These are phyloP conservation scores for Herpetospermum pedunculosum DNA, from an alignment of 306 rosid species.

Conservation along the genomic window DNA sequence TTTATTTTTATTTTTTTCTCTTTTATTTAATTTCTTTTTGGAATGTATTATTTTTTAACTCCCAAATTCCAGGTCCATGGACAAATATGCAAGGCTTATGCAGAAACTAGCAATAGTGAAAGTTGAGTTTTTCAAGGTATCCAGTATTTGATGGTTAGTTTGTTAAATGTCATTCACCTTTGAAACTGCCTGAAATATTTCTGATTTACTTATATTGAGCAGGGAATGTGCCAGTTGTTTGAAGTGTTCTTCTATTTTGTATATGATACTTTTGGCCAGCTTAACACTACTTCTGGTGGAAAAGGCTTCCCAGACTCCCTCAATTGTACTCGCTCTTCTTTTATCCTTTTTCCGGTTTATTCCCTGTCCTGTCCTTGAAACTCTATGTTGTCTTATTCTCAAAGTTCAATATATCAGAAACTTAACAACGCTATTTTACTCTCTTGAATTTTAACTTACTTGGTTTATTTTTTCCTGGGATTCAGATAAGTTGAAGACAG, in stretches of 20 bases:
- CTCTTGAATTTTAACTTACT: constrained; percentile 21
- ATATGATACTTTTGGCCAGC: constrained; percentile 81
- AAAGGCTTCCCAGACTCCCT: constrained; percentile 48
- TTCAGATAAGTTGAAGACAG: constrained; percentile 77
- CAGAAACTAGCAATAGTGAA: constrained; percentile 77
- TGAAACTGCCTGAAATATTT: background rate
- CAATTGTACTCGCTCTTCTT: constrained; percentile 33
- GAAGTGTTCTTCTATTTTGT: constrained; percentile 64
- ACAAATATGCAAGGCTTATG: constrained; percentile 96
- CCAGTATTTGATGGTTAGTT: constrained; percentile 16
- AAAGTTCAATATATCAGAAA: constrained; percentile 6
- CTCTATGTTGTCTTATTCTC: constrained; percentile 1
- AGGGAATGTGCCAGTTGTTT: constrained; percentile 96
- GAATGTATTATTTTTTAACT: constrained; percentile 12
- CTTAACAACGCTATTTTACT: background rate
- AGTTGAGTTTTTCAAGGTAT: constrained; percentile 86
- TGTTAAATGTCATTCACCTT: constrained; percentile 5
- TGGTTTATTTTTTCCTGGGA: constrained; percentile 23
- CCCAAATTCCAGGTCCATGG: constrained; percentile 71
- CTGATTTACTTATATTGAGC: constrained; percentile 44
- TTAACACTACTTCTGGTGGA: constrained; percentile 51
- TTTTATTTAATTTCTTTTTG: background rate
- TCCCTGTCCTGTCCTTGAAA: constrained; percentile 4
- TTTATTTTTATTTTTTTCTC: background rate
- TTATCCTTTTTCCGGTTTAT: background rate